These are phyloP conservation scores for Peniophora sp. DNA, from an alignment of 1,284 basidiomycete species.

Conservation along the genomic window DNA sequence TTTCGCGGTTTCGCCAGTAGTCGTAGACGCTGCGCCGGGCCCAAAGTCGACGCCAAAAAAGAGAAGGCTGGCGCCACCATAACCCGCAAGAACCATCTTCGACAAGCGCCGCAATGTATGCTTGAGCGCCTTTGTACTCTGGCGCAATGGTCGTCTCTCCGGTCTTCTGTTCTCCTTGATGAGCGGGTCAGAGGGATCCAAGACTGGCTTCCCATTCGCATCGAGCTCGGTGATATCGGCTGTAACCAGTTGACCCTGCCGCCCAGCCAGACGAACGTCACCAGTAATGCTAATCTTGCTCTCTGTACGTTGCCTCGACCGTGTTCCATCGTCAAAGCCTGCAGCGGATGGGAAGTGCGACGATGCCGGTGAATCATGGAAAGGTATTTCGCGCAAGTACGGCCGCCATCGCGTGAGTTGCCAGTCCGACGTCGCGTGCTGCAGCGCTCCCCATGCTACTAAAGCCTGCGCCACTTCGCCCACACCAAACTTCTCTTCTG, in stretches of 20 bases:
- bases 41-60: constrained; percentile 61
- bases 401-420: constrained; percentile 64
- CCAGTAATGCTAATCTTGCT: constrained; percentile 30
- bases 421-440: constrained; percentile 72
- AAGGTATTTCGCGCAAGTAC: constrained; percentile 56
- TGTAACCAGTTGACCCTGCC: constrained; percentile 53
- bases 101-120: constrained; percentile 63
- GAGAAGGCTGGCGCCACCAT: constrained; percentile 68
- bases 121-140: constrained; percentile 49
- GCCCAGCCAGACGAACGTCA: constrained; percentile 51
- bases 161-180: constrained; percentile 2
- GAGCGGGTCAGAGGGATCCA: background rate
- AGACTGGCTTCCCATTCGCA: background rate
- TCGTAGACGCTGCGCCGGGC: constrained; percentile 19
- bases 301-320: constrained; percentile 5
- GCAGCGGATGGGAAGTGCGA: background rate
- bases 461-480: constrained; percentile 60
- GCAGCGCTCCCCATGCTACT: constrained; percentile 69
- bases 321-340: background rate
- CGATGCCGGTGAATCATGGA: constrained; percentile 33
- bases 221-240: constrained; percentile 54
- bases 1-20: background rate
- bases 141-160: constrained; percentile 18
- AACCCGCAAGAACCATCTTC: constrained; percentile 72
- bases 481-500: constrained; percentile 52